These are phyloP conservation scores for Fusarium proliferatum DNA, from an alignment of 2,329 filamentous ascomycete species.

Conservation along the genomic window DNA sequence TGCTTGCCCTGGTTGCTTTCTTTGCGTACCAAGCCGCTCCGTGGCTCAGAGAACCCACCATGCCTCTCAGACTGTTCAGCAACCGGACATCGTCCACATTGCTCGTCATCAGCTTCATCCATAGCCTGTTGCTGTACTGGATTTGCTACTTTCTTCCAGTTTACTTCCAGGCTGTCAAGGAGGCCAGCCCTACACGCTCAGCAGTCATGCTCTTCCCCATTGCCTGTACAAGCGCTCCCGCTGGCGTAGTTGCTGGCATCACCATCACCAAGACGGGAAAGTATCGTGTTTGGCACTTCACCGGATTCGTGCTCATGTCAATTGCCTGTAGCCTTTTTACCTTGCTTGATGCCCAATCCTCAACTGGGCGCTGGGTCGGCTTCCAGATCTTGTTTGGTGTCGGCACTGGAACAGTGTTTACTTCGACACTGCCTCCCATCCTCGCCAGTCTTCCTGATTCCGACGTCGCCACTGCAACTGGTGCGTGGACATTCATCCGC, in stretches of 20 bases:
- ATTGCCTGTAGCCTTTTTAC: conserved; percentile 57
- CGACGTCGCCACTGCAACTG: conserved; percentile 53
- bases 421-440: conserved; percentile 56
- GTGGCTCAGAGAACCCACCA: conserved; percentile 47
- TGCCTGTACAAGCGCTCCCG: conserved; percentile 41
- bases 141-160: conserved; percentile 57
- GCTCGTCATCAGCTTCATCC: conserved; percentile 36
- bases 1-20: conserved; percentile 52
- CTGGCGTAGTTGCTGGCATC: conserved; percentile 43
- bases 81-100: conserved; percentile 52
- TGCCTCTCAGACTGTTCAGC: conserved; percentile 58
- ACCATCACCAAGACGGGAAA: conserved; percentile 47
- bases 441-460: conserved; percentile 53
- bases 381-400: conserved; percentile 55
- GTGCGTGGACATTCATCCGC: conserved; percentile 58
- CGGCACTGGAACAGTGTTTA: conserved; percentile 57
- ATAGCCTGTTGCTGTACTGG: conserved; percentile 48
- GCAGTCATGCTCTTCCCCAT: conserved; percentile 49
- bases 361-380: conserved; percentile 53
- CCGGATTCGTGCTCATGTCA: conserved; percentile 49
- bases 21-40: conserved; percentile 48
- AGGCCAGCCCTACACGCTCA: conserved; percentile 46
- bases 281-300: conserved; percentile 49
- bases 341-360: conserved; percentile 52
- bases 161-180: conserved; percentile 59